Base-by-base conservation (phyloP, 805 yeast species). In the Pichia exigua region DNA sequence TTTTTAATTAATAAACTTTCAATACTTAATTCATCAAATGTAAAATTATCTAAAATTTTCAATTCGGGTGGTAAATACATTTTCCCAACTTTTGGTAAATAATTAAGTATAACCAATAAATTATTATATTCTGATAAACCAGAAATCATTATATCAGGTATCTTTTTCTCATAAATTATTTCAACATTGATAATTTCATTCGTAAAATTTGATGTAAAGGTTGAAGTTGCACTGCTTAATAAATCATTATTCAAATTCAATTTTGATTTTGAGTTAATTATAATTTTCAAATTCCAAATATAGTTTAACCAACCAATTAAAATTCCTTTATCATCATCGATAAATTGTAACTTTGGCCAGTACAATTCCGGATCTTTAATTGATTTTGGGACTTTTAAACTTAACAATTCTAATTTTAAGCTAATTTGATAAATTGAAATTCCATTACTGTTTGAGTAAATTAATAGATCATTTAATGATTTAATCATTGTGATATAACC, bases 391-490 rank as follows among this genome's bases (percentile, higher is more conserved):
- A 82, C 73, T 4, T 78, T 73, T 10, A 87, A 75, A 22, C 72
- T 73, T 24, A 74, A 64, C 3, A 91, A 68, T 10, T 73, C 63
- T 8, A 73, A 68, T 46, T 75, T 74, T 1, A 83, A 68, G 3
- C 77, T 61, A 6, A 79, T 71, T 59, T 86, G 87, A 59, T 77
- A 84, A 21, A 88, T 70, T 1, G 82, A 74, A 21, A 92, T 81
- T 0, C 97, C 98, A 15, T 71, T 68, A 55, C 88, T 96, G 62
- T 85, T 86, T 74, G 90, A 81, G 95, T 97, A 90, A 3, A 92
- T 59, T 1, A 90, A 59, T 17, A 89, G 65, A 54, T 83, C 86
- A 48, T 82, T 85, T 2, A 85, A 62, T 51, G 82, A 74, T 52
- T 76, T 74, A 5, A 92, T 71, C 22, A 83, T 78, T 9, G 88